Percentiles rank a stretch among this genome's conserved stretches.
Conservation (phyloP, 805 yeast species). For the Monosporozyma aquatica region DNA sequence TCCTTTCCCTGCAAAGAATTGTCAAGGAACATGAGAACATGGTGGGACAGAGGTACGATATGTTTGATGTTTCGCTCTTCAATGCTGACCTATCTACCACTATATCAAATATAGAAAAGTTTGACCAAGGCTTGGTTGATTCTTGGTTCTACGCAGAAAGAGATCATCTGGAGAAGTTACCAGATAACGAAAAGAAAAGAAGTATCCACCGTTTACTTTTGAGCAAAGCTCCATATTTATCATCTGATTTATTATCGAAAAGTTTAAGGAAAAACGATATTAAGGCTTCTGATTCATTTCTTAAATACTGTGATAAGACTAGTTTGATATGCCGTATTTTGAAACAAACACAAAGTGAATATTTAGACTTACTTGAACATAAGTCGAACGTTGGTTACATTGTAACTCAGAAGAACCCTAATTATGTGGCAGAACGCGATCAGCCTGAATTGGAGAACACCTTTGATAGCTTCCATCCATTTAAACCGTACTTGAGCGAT, state of each 20-base stretch:
- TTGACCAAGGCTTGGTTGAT: conserved; percentile 13
- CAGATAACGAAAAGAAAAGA: conserved; percentile 25
- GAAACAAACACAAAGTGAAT: conserved; percentile 38
- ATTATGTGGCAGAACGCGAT: conserved; percentile 35
- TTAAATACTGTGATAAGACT: conserved; percentile 25
- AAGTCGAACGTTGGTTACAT: conserved; percentile 49
- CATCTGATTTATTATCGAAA: conserved; percentile 69
- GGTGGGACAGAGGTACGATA: conserved; percentile 61
- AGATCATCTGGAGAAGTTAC: conserved; percentile 8
- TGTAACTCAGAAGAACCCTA: conserved; percentile 49
- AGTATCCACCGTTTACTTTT: conserved; percentile 66
- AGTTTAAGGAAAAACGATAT: conserved; percentile 40
- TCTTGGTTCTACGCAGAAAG: conserved; percentile 22
- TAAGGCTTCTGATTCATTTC: conserved; percentile 35
- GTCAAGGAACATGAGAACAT: conserved; percentile 66
- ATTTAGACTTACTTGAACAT: conserved; percentile 31
- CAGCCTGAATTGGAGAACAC: conserved; percentile 38
- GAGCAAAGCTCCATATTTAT: conserved; percentile 59
- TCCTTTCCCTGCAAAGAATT: conserved; percentile 65
- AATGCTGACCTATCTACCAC: conserved; percentile 9
- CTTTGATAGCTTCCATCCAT: conserved; percentile 66
- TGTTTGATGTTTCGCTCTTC: conserved; percentile 50
- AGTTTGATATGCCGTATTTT: conserved; percentile 36
- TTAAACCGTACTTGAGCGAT: conserved; percentile 40
- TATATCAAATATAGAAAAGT: conserved; percentile 9